These are phyloP conservation scores for Mucor indicus DNA, from an alignment of 371 early-diverging fungal genomes.

Conservation along the genomic window DNA sequence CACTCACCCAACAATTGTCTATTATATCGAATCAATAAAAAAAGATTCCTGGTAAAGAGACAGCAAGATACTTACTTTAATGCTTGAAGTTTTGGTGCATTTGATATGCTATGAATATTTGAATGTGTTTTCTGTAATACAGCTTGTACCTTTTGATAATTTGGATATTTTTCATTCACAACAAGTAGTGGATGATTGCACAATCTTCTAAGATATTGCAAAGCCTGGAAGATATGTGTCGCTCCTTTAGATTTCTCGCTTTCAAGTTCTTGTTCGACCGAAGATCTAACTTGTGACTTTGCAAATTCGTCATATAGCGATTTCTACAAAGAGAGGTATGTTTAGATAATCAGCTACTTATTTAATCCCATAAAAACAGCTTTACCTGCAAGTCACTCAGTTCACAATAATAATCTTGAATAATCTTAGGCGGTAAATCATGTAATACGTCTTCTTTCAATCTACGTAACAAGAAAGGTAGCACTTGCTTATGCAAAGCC, in stretches of 20 bases:
- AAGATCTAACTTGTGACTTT: slow-evolving; percentile 57
- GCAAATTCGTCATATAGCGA: slow-evolving; percentile 90
- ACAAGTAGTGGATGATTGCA: slow-evolving; percentile 95
- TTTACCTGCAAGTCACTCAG: slow-evolving; percentile 77
- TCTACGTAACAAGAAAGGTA: slow-evolving; percentile 96
- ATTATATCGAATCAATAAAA: neutral
- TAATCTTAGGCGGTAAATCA: slow-evolving; percentile 99
- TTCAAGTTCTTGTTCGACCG: slow-evolving; percentile 51
- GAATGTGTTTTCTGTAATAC: slow-evolving; percentile 60
- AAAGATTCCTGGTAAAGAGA: too few species aligned
- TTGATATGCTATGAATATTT: slow-evolving; percentile 77
- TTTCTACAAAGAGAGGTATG: slow-evolving; percentile 40
- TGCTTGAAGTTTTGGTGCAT: slow-evolving; percentile 93
- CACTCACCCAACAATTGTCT: slow-evolving; percentile 87
- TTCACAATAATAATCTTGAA: slow-evolving; percentile 97
- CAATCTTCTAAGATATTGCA: slow-evolving; percentile 94
- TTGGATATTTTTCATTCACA: slow-evolving; percentile 82
- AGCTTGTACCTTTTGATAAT: slow-evolving; percentile 64
- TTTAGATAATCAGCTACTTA: neutral
- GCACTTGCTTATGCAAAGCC: slow-evolving; percentile 93
- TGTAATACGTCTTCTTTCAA: slow-evolving; percentile 98
- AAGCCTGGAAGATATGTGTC: slow-evolving; percentile 94
- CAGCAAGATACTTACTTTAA: slow-evolving; percentile 66
- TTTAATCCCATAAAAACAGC: neutral
- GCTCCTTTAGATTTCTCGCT: slow-evolving; percentile 38